Evolutionary conservation across 164 flowering plant genomes (phyloP), one percentile per base, ranked within the genome.

Genomic region (Liriodendron chinense): DNA sequence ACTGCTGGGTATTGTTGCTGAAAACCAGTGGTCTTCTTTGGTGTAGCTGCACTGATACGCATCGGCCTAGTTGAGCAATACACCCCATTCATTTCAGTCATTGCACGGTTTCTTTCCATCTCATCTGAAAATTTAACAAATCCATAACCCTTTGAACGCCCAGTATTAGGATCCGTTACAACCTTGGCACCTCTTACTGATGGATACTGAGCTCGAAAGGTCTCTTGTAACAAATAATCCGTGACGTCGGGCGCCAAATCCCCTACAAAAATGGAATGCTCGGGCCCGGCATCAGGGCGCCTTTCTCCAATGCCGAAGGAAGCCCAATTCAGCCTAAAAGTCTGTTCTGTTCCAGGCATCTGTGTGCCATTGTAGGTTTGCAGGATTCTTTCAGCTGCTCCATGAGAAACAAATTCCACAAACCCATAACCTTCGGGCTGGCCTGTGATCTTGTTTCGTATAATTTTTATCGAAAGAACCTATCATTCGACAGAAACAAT

Each of bases 121-220:
- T 96, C 99, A 82, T 96, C 98, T 59, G 89, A 80, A 85, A 96
- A 96, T 76, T 96, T 96, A 79, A 96, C 98, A 91, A 96, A 96
- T 2, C 98, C 98, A 81, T 96, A 96, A 67, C 99, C 99, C 82
- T 94, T 96, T 7, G 97, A 88, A 13, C 97, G 90, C 7, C 99
- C 98, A 47, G 97, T 96, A 76, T 78, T 90, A 10, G 98, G 93
- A 84, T 94, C 99, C 59, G 93, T 94, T 20, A 96, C 98, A 74
- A 96, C 99, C 88, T 96, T 96, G 72, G 99, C 98, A 68, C 99
- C 99, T 81, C 94, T 91, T 61, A 96, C 99, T 7, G 98, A 96
- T 53, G 97, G 90, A 83, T 92, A 96, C 25, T 86, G 92, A 74
- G 77, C 83, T 43, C 96, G 83, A 73, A 96, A 96, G 0, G 96